Evolutionary conservation across 805 yeast genomes (phyloP).

Genomic region (Suhomyces sp.): DNA sequence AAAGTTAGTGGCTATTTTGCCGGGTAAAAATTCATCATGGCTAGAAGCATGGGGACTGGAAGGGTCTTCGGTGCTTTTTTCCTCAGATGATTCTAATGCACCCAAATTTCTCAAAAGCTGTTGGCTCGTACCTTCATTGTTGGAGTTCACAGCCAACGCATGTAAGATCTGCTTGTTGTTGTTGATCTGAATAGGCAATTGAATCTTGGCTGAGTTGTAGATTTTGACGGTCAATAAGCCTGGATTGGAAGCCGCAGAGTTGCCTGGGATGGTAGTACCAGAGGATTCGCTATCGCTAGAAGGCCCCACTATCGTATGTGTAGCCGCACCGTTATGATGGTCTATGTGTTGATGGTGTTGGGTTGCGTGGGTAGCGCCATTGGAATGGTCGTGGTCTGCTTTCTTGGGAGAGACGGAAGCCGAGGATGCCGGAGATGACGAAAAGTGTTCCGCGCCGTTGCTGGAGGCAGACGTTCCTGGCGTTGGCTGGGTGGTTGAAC

Average conservation of each 20-base stretch:
- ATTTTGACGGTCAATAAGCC: constrained; percentile 79
- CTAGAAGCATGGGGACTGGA: not conserved
- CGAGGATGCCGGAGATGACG: constrained; percentile 1
- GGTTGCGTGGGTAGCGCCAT: not conserved
- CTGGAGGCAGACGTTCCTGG: not conserved
- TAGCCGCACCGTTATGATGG: no score
- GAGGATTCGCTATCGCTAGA: constrained; percentile 3
- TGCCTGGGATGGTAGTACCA: constrained; percentile 5
- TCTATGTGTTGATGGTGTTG: no score
- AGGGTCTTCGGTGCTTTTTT: not conserved
- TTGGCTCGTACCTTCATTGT: constrained; percentile 27
- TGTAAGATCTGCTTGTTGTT: constrained; percentile 62
- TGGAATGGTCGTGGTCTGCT: not conserved
- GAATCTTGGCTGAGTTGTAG: constrained; percentile 65
- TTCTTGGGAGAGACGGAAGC: constrained; percentile 2
- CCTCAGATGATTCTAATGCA: constrained; percentile 10
- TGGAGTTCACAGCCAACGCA: constrained; percentile 60
- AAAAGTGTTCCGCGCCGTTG: not conserved
- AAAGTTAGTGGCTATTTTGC: constrained; percentile 31
- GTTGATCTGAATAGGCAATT: constrained; percentile 68
- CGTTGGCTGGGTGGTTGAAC: not conserved
- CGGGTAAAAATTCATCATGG: constrained; percentile 25
- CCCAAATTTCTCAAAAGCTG: constrained; percentile 15
- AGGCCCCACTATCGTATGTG: not conserved
- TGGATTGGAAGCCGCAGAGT: constrained; percentile 41